Conservation (phyloP, 106 monocot genomes). For the Phalaenopsis aphrodite region DNA sequence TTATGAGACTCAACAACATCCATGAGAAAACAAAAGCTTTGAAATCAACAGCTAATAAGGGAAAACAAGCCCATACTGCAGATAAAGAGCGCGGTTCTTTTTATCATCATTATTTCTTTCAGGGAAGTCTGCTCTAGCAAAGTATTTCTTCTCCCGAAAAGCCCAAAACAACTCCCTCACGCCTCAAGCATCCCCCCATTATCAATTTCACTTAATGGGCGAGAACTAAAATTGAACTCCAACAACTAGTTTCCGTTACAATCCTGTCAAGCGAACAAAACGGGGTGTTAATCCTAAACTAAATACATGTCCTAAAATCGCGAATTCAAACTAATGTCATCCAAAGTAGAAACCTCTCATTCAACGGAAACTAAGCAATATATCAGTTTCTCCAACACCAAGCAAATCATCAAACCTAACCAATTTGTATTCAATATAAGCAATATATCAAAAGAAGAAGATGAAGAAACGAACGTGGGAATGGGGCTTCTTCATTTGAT, state of each 20-base stretch:
- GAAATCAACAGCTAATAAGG: too few species aligned
- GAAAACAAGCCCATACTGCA: too few species aligned
- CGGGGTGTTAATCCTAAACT: not conserved
- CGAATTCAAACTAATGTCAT: not conserved
- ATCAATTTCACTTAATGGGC: not conserved
- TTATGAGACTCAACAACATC: not conserved
- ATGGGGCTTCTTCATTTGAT: constrained; percentile 73
- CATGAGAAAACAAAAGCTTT: not conserved
- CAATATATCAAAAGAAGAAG: not conserved
- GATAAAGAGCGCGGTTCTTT: too few species aligned
- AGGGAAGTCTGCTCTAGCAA: not conserved
- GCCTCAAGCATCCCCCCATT: not conserved
- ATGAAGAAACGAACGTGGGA: constrained; percentile 39
- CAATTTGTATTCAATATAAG: not conserved
- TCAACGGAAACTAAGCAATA: not conserved
- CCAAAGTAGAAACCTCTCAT: not conserved
- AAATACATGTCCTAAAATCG: not conserved
- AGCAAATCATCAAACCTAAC: not conserved
- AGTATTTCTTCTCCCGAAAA: not conserved
- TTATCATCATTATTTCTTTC: too few species aligned
- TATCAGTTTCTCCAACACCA: too few species aligned
- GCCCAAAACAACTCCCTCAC: not conserved
- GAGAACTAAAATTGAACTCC: not conserved
- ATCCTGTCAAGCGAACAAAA: not conserved
- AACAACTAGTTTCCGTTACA: not conserved